phyloP scores from a whole-genome alignment of 495 filamentous ascomycete genomes.

The Aspergillus sclerotioniger region DNA sequence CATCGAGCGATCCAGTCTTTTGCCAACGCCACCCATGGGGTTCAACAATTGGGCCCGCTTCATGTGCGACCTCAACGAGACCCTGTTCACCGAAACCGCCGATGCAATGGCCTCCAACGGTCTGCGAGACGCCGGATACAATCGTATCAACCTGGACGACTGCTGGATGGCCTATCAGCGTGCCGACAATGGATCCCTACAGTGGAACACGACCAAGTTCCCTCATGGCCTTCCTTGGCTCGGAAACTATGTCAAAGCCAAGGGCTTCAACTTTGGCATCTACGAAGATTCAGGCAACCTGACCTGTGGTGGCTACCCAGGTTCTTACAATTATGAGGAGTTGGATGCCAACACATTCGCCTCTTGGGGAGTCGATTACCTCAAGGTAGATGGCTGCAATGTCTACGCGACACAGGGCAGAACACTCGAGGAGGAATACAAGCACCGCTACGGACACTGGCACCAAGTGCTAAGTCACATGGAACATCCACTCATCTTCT shows the following conservation, averaged over 20 bases:
- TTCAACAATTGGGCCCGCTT: constrained; percentile 48
- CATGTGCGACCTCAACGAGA: constrained; percentile 42
- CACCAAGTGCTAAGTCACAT: constrained; percentile 31
- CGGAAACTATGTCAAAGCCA: constrained; percentile 27
- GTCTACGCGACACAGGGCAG: constrained; percentile 26
- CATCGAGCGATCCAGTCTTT: constrained; percentile 18
- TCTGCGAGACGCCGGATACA: constrained; percentile 38
- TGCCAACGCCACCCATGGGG: constrained; percentile 42
- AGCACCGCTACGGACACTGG: constrained; percentile 33
- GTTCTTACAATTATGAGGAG: constrained; percentile 36
- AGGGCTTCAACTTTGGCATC: constrained; percentile 40
- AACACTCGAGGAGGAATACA: constrained; percentile 30
- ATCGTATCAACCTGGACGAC: constrained; percentile 43
- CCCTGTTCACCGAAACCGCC: constrained; percentile 39
- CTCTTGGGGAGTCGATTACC: constrained; percentile 42
- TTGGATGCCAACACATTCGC: constrained; percentile 38
- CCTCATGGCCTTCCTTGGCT: constrained; percentile 43
- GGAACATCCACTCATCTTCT: constrained; percentile 39
- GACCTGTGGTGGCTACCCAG: constrained; percentile 42
- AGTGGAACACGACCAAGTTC: constrained; percentile 37
- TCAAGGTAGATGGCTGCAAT: constrained; percentile 44
- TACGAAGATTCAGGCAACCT: constrained; percentile 41
- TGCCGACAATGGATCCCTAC: constrained; percentile 28
- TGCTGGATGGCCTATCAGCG: constrained; percentile 39
- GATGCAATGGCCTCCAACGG: constrained; percentile 37